Base-by-base conservation (phyloP, 768 basidiomycete species). In the Hericium rajendrae region DNA sequence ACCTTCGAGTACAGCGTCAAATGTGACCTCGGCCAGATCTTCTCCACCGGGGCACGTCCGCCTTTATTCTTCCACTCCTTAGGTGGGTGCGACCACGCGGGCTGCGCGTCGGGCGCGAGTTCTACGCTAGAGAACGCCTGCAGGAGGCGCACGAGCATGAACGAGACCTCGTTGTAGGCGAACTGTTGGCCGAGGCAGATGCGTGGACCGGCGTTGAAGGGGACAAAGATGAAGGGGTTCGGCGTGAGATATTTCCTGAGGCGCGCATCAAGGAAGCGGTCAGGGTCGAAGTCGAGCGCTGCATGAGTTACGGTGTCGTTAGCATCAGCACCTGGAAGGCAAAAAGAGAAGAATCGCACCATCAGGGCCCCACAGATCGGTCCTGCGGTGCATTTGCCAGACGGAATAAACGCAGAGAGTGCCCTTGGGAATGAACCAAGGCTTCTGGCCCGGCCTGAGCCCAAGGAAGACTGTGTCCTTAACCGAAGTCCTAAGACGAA, bases 221-320 rank as follows among this genome's bases (percentile, higher is more conserved):
- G 83, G 6, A 81, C 67, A 67, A 85, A 85, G 56, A 86, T 85
- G 72, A 78, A 84, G 1, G 83, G 82, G 60, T 84, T 84, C 1
- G 77, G 74, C 0, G 70, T 73, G 20, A 83, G 71, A 57, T 81
- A 81, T 63, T 76, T 73, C 61, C 81, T 75, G 6, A 80, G 60
- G 48, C 84, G 73, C 13, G 76, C 75, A 58, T 85, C 84, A 48
- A 85, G 66, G 72, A 82, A 86, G 13, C 83, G 72, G 61, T 83
- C 80, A 1, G 83, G 84, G 64, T 85, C 84, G 58, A 84, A 85
- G 64, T 81, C 76, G 48, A 80, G 73, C 2, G 85, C 85, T 85
- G 59, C 12, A 16, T 12, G 49, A 28, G 15, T 4, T n/a, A 13
- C 16, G 18, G 18, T 50, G 22, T 10, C 48, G 3, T 24, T 24